phyloP scores from a whole-genome alignment of 108 stramenopile species.

The Schizochytrium sp. region DNA sequence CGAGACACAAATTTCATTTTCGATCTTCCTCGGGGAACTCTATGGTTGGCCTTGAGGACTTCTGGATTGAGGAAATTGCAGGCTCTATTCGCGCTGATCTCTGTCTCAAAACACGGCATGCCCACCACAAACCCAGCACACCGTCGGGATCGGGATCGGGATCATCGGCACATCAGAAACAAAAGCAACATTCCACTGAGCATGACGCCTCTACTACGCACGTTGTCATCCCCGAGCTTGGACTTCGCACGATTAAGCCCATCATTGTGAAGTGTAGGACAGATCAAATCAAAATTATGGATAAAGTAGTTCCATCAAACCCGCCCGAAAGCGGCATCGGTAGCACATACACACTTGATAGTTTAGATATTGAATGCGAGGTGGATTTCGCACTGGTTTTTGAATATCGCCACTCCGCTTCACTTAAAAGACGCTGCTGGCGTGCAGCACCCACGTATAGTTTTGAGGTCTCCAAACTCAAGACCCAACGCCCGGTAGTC shows the following conservation, averaged over 20 bases:
- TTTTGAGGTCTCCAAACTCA: conserved; percentile 39
- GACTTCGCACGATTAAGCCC: conserved; percentile 15
- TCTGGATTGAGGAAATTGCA: background rate
- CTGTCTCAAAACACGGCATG: background rate
- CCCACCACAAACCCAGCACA: background rate
- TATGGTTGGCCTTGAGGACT: conserved; percentile 35
- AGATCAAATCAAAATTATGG: background rate
- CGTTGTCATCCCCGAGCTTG: conserved; percentile 10
- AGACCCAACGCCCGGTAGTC: conserved; percentile 8
- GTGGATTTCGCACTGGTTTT: conserved; percentile 43
- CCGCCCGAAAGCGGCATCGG: background rate
- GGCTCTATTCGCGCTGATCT: conserved; percentile 34
- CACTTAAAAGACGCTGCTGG: background rate
- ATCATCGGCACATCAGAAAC: background rate
- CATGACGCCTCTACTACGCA: background rate
- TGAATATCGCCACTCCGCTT: background rate
- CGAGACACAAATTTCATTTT: conserved; percentile 2
- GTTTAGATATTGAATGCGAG: conserved; percentile 19
- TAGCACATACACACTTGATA: background rate
- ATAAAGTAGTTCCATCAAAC: background rate
- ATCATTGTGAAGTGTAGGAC: background rate
- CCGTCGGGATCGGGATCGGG: background rate
- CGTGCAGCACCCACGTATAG: background rate
- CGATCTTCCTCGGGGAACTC: conserved; percentile 21
- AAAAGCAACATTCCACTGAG: background rate